Conservation (phyloP, 208 protist species). For the Herpetomonas tarakana region DNA sequence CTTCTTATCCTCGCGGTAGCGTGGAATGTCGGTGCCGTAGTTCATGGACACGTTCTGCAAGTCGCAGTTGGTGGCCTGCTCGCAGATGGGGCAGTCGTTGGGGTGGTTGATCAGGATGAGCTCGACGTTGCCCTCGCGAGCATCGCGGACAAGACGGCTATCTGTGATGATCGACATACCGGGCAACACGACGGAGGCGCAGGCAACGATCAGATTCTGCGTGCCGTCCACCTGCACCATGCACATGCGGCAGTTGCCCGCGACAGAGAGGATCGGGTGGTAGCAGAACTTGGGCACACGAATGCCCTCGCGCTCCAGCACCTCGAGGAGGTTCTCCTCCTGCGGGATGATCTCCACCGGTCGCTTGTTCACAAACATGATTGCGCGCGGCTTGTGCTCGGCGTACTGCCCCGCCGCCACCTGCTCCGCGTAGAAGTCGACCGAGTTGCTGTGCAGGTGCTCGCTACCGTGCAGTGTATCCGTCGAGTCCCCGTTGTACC, state of each 20-base stretch:
- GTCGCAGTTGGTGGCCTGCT: slow-evolving; percentile 97
- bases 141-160: slow-evolving; percentile 93
- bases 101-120: slow-evolving; percentile 97
- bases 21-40: slow-evolving; percentile 87
- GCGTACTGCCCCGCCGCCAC: slow-evolving; percentile 83
- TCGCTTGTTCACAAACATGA: slow-evolving; percentile 92
- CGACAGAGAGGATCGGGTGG: slow-evolving; percentile 92
- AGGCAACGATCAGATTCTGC: slow-evolving; percentile 95
- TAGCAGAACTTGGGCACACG: slow-evolving; percentile 92
- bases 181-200: slow-evolving; percentile 92
- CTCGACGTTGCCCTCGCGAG: slow-evolving; percentile 96
- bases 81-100: slow-evolving; percentile 96
- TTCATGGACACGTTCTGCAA: slow-evolving; percentile 95
- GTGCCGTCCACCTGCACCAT: slow-evolving; percentile 96
- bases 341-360: slow-evolving; percentile 90
- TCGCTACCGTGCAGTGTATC: slow-evolving; percentile 60
- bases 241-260: slow-evolving; percentile 98
- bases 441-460: slow-evolving; percentile 38
- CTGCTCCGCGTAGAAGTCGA: slow-evolving; percentile 48
- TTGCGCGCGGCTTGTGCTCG: slow-evolving; percentile 81
- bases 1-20: slow-evolving; percentile 89
- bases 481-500: slow-evolving; percentile 68
- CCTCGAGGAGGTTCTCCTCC: slow-evolving; percentile 90
- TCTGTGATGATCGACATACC: slow-evolving; percentile 97
- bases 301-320: slow-evolving; percentile 88